Conservation (phyloP, 345 rosid genomes). For the Corchorus capsularis region DNA sequence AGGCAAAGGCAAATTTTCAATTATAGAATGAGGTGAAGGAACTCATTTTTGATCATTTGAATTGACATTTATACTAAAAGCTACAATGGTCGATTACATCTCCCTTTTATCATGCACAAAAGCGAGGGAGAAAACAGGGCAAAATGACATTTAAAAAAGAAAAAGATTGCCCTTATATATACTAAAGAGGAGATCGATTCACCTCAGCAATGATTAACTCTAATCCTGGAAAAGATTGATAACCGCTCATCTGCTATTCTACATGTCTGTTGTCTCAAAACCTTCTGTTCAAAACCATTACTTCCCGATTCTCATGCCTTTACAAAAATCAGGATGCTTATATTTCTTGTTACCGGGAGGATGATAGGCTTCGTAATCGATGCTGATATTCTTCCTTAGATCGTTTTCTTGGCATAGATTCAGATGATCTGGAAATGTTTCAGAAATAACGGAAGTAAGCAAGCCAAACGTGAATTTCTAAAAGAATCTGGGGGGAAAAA, state of each 20-base stretch:
- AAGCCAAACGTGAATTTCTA: neutral
- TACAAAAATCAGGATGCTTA: constrained; percentile 1
- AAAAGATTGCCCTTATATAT: no score
- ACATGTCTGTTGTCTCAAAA: neutral
- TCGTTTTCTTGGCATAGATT: constrained; percentile 15
- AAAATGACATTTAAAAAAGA: no score
- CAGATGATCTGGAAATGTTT: neutral
- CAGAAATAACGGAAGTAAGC: neutral
- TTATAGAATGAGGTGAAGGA: no score
- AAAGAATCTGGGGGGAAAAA: no score
- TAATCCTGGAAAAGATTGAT: neutral
- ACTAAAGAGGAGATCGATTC: no score
- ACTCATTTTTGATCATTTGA: no score
- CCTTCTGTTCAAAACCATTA: neutral
- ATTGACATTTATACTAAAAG: no score
- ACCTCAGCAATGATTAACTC: no score
- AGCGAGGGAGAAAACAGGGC: no score
- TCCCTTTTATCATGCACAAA: no score
- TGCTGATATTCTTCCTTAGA: constrained; percentile 14
- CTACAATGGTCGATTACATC: no score
- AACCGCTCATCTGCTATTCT: neutral
- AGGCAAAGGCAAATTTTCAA: no score
- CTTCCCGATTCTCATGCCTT: neutral
- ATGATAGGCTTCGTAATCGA: neutral
- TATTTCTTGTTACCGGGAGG: neutral